Evolutionary conservation across 306 rosid species (phyloP).

Genomic region (Dryas drummondii): DNA sequence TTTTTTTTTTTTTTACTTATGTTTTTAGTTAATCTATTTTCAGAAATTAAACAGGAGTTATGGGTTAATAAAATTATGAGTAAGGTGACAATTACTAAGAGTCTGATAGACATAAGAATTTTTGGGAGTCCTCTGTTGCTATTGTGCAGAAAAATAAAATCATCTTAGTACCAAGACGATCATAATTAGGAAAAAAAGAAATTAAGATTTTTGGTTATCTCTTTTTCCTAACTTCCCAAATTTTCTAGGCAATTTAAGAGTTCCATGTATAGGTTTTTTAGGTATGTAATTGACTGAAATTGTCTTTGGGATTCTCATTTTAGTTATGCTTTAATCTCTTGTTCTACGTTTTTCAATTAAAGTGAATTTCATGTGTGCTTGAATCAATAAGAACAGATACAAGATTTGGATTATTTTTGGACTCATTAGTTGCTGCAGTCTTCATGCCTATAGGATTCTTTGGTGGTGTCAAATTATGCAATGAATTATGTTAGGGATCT

Average conservation of each 20-base stretch:
- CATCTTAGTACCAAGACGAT: background rate
- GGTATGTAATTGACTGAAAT: background rate
- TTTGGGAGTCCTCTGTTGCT: background rate
- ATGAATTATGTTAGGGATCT: too few relatives aligned
- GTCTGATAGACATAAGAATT: background rate
- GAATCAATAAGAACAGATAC: background rate
- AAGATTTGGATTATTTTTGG: conserved; percentile 20
- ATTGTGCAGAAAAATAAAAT: background rate
- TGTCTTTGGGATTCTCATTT: background rate
- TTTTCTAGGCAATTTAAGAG: background rate
- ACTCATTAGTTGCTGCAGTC: conserved; percentile 52
- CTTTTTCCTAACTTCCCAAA: background rate
- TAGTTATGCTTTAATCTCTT: conserved; percentile 1
- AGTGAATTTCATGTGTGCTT: background rate
- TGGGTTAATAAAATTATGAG: too few relatives aligned
- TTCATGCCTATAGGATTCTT: conserved; percentile 53
- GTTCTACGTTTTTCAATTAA: background rate
- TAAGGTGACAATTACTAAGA: too few relatives aligned
- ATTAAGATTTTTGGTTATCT: background rate
- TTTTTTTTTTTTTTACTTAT: too few relatives aligned
- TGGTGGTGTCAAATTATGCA: too few relatives aligned
- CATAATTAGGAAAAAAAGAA: background rate
- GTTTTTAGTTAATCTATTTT: too few relatives aligned
- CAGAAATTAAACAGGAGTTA: too few relatives aligned
- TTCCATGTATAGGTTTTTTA: background rate